A percentile compares a stretch with the other conserved stretches of the same genome.
Evolutionary conservation across 1,284 basidiomycete species (phyloP).

Genomic region (Hortiboletus rubellus): DNA sequence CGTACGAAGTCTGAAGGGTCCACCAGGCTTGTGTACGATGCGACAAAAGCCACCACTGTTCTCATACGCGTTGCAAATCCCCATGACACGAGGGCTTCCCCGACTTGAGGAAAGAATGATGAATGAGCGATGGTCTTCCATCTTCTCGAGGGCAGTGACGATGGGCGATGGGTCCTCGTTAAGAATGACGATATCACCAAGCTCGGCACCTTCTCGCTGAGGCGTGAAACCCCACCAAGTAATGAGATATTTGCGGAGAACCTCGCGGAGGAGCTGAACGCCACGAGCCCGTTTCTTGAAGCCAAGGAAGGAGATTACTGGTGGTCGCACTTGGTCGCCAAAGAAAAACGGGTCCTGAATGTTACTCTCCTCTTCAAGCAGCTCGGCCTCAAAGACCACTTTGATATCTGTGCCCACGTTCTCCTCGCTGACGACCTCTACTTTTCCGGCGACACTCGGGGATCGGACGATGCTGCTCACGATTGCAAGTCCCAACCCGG

Average conservation of each 20-base stretch:
- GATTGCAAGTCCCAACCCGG: slow-evolving; percentile 94
- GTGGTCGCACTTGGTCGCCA: slow-evolving; percentile 46
- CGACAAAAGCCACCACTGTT: slow-evolving; percentile 85
- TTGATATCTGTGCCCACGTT: slow-evolving; percentile 93
- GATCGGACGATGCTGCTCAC: slow-evolving; percentile 92
- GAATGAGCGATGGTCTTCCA: slow-evolving; percentile 64
- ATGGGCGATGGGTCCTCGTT: slow-evolving; percentile 78
- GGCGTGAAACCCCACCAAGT: slow-evolving; percentile 79
- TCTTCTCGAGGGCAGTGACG: slow-evolving; percentile 53
- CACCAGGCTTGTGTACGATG: slow-evolving; percentile 86
- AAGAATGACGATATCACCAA: slow-evolving; percentile 79
- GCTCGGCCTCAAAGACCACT: slow-evolving; percentile 80
- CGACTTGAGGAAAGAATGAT: slow-evolving; percentile 74
- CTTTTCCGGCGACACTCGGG: slow-evolving; percentile 84
- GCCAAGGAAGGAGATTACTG: slow-evolving; percentile 69
- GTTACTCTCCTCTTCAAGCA: slow-evolving; percentile 46
- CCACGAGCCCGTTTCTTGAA: slow-evolving; percentile 74
- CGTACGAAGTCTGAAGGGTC: slow-evolving; percentile 72
- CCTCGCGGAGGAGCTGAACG: slow-evolving; percentile 62
- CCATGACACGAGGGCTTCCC: slow-evolving; percentile 63
- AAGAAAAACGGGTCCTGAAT: slow-evolving; percentile 49
- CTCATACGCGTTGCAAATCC: slow-evolving; percentile 69
- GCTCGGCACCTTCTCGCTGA: slow-evolving; percentile 41
- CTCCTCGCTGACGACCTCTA: slow-evolving; percentile 87
- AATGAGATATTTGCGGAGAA: slow-evolving; percentile 66